Base-by-base conservation (phyloP, 345 rosid species). In the Acer negundo region DNA sequence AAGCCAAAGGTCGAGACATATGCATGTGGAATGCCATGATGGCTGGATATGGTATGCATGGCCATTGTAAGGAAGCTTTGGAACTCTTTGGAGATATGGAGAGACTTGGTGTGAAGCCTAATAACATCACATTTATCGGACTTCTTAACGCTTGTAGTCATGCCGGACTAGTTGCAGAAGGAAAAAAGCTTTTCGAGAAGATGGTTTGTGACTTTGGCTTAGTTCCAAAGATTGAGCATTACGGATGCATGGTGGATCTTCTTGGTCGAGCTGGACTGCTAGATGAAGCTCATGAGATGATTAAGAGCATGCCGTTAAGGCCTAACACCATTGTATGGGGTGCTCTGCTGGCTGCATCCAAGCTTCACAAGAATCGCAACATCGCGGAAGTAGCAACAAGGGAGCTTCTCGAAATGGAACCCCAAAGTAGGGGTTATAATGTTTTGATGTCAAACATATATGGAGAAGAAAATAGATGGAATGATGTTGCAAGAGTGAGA, bases 231-330 rank as follows among this genome's bases (percentile, higher is more conserved):
- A 72, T 88, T 47, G 87, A 90, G 78, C 93, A 90, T 75, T 86
- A 86, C 46, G 89, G 93, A 1, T 90, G 93, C 69, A 81, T 88
- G 88, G 90, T 88, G 22, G 91, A 86, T 80, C 85, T 90, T 74
- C 86, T 86, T 64, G 89, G 91, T 46, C 84, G 88, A 79, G 88
- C 91, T 20, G 87, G 91, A 67, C 67, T 56, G 74, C 83, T 90
- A 3, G 85, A 88, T 3, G 89, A 86, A 75, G 89, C 91, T 47
- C 68, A 67, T 12, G 80, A 81, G 78, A 46, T 82, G 63, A 85
- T 85, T 38, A 76, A 81, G 26, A 76, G 46, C 74, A 85, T 88
- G 91, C 87, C 87, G 4, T 61, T 84, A 59, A 81, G 64, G 72
- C 85, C 90, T 62, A 85, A 88, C 62, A 9, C 70, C 31, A 80